A percentile compares a stretch with the other conserved stretches of the same genome.
Evolutionary conservation across 164 flowering plant species (phyloP).

Genomic region (Umbilicus rupestris): DNA sequence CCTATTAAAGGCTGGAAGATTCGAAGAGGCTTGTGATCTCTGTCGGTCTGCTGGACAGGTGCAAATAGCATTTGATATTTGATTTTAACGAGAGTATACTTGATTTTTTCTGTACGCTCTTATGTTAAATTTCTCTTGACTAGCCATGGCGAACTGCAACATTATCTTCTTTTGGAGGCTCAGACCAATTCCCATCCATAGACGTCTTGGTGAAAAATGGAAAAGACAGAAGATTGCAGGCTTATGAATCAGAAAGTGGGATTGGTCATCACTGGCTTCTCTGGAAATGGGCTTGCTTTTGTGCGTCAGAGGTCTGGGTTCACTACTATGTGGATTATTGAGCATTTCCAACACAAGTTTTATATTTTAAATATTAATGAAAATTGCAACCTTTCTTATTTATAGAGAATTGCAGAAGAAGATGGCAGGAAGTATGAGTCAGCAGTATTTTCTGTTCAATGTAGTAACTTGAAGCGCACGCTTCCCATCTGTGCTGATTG

Average conservation of each 20-base stretch:
- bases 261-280: conserved; percentile 82
- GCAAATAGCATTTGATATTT: neutral
- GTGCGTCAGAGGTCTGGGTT: conserved; percentile 82
- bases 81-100: neutral
- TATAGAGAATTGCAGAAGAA: conserved; percentile 80
- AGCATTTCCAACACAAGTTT: neutral
- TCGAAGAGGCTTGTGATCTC: conserved; percentile 86
- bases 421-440: conserved; percentile 78
- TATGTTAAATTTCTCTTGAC: conserved; percentile 11
- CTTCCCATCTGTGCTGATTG: conserved; percentile 83
- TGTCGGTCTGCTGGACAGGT: conserved; percentile 99
- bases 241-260: conserved; percentile 90
- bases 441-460: conserved; percentile 75
- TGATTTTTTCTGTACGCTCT: neutral
- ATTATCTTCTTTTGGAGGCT: conserved; percentile 75
- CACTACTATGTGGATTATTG: neutral
- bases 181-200: conserved; percentile 71
- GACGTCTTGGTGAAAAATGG: conserved; percentile 76
- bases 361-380: conserved; percentile 6
- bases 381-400: conserved; percentile 9
- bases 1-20: conserved; percentile 78
- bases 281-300: conserved; percentile 96
- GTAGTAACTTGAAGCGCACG: conserved; percentile 82
- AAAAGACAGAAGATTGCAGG: conserved; percentile 72
- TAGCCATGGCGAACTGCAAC: conserved; percentile 98